A percentile compares a stretch with the other conserved stretches of the same genome.
Conservation (phyloP, 2,329 filamentous ascomycete genomes). For the Neofusicoccum sp. region DNA sequence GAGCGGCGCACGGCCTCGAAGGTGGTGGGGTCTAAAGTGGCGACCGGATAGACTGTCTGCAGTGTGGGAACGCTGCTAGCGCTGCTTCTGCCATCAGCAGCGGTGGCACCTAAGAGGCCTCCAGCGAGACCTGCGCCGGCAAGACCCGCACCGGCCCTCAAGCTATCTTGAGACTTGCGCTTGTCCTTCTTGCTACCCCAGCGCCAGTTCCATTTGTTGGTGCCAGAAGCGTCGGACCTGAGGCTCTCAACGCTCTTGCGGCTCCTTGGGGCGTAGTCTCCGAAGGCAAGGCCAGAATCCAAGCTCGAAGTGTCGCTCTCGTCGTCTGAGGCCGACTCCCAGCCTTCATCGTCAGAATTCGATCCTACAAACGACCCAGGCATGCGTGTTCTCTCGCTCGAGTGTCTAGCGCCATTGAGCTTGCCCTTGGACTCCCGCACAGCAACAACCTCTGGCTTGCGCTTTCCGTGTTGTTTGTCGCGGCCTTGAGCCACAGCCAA, state of each 20-base stretch:
- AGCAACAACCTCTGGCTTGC: constrained; percentile 33
- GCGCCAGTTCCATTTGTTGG: constrained; percentile 60
- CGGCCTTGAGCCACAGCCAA: constrained; percentile 43
- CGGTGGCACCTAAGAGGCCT: constrained; percentile 33
- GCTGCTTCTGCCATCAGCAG: constrained; percentile 46
- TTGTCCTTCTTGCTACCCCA: constrained; percentile 54
- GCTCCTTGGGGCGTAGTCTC: constrained; percentile 40
- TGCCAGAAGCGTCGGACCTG: constrained; percentile 53
- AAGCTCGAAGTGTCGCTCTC: constrained; percentile 47
- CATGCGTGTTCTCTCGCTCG: constrained; percentile 26
- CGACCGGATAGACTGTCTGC: constrained; percentile 65
- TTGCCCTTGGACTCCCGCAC: constrained; percentile 32
- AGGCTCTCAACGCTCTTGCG: constrained; percentile 53
- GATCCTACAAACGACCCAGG: constrained; percentile 22
- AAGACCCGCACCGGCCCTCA: constrained; percentile 37
- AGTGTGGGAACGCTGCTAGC: constrained; percentile 50
- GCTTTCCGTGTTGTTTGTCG: constrained; percentile 26
- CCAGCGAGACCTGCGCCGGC: constrained; percentile 35
- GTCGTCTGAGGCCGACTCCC: constrained; percentile 39
- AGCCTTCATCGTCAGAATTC: constrained; percentile 50
- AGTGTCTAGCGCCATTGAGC: not conserved
- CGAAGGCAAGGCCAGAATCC: constrained; percentile 62
- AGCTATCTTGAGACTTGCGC: constrained; percentile 29
- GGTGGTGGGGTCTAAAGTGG: constrained; percentile 62
- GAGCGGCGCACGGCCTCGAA: constrained; percentile 57